Conservation (phyloP, 1,284 basidiomycete genomes). For the Tilletia horrida region DNA sequence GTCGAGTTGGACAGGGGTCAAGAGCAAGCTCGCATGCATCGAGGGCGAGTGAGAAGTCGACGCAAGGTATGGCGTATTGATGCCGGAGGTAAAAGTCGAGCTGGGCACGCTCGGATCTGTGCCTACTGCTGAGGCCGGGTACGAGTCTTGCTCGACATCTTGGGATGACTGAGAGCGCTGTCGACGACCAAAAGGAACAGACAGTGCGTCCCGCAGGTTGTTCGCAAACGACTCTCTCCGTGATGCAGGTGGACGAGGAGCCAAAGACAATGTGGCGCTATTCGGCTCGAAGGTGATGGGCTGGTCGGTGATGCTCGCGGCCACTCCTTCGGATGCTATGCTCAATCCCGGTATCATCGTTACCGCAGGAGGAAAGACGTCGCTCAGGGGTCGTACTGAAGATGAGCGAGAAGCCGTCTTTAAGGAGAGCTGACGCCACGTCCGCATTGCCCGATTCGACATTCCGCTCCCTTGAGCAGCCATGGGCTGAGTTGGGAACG, state of each 20-base stretch:
- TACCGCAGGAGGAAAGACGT: neutral
- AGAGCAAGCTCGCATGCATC: neutral
- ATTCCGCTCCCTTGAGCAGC: neutral
- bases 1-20: neutral
- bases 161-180: constrained; percentile 12
- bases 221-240: constrained; percentile 4
- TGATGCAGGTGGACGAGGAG: neutral
- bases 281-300: too few species aligned
- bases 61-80: neutral
- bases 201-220: constrained; percentile 5
- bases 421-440: constrained; percentile 2
- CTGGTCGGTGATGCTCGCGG: too few species aligned
- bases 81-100: neutral
- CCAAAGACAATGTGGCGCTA: neutral
- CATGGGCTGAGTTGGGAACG: neutral
- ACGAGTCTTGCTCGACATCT: neutral
- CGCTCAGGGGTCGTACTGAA: constrained; percentile 1
- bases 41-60: neutral
- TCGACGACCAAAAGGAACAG: constrained; percentile 12
- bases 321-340: too few species aligned
- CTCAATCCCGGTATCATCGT: too few species aligned
- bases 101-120: neutral
- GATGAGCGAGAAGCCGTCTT: neutral
- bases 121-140: neutral
- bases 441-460: constrained; percentile 6